Conservation (phyloP, 192 early-diverging fungal species). For the Mortierella claussenii region DNA sequence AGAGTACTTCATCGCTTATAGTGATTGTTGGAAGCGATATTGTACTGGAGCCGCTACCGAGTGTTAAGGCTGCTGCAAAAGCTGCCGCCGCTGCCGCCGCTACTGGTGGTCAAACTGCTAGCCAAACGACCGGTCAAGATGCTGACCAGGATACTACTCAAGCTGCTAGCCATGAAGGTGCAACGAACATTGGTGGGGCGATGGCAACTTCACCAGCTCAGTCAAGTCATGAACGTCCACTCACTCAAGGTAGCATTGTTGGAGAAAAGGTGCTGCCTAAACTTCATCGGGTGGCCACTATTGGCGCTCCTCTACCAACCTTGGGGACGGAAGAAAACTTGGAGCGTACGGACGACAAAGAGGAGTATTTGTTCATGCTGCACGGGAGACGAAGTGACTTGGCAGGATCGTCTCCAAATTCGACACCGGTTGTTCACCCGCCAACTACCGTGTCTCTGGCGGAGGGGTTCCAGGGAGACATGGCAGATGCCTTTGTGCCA, state of each 20-base stretch:
- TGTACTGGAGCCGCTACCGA: slow-evolving; percentile 49
- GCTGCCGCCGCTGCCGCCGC: slow-evolving; percentile 1
- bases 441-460: neutral
- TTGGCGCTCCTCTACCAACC: slow-evolving; percentile 23
- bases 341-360: slow-evolving; percentile 49
- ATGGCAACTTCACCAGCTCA: too few relatives aligned
- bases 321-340: slow-evolving; percentile 48
- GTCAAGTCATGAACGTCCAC: neutral
- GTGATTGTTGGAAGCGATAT: slow-evolving; percentile 53
- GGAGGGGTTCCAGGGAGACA: slow-evolving; percentile 12
- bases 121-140: neutral
- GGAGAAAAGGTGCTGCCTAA: neutral
- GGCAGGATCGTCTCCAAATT: neutral
- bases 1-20: neutral
- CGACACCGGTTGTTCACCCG: slow-evolving; percentile 5
- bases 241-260: neutral
- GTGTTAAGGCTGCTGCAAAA: slow-evolving; percentile 29
- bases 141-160: neutral
- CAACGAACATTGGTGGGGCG: neutral
- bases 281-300: slow-evolving; percentile 7
- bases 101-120: too few relatives aligned
- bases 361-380: slow-evolving; percentile 34
- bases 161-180: neutral
- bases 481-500: neutral
- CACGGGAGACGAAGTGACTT: slow-evolving; percentile 13